These are phyloP conservation scores for Candida broadrunensis DNA, from an alignment of 805 yeast genomes.

Conservation along the genomic window DNA sequence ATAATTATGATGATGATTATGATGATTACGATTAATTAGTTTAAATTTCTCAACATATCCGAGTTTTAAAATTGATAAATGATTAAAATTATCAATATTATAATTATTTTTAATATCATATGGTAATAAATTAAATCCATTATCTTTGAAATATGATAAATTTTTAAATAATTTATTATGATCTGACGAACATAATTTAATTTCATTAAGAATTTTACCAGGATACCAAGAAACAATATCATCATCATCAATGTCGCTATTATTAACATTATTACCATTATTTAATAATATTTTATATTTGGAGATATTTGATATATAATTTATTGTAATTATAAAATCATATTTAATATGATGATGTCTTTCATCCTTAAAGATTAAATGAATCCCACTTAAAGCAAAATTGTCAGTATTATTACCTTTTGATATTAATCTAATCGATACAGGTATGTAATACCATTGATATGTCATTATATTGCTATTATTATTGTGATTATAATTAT, in stretches of 20 bases:
- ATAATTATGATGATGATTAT: not conserved
- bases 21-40: no score
- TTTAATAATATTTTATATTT: constrained; percentile 3
- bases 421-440: constrained; percentile 15
- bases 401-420: constrained; percentile 9
- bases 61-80: constrained; percentile 4
- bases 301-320: constrained; percentile 5
- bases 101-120: constrained; percentile 8
- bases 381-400: constrained; percentile 18
- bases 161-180: not conserved
- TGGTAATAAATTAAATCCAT: constrained; percentile 17
- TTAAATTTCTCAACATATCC: not conserved
- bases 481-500: no score
- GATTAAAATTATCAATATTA: not conserved
- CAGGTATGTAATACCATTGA: constrained; percentile 15
- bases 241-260: not conserved
- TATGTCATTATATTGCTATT: no score
- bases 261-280: constrained; percentile 1
- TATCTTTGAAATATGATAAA: constrained; percentile 11
- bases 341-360: not conserved
- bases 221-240: constrained; percentile 10
- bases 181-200: not conserved
- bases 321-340: constrained; percentile 10
- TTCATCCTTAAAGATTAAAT: constrained; percentile 8
- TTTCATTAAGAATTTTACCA: not conserved